Evolutionary conservation across 2,329 filamentous ascomycete genomes (phyloP), one percentile per base, ranked within the genome.

Genomic region (Triangularia setosa): DNA sequence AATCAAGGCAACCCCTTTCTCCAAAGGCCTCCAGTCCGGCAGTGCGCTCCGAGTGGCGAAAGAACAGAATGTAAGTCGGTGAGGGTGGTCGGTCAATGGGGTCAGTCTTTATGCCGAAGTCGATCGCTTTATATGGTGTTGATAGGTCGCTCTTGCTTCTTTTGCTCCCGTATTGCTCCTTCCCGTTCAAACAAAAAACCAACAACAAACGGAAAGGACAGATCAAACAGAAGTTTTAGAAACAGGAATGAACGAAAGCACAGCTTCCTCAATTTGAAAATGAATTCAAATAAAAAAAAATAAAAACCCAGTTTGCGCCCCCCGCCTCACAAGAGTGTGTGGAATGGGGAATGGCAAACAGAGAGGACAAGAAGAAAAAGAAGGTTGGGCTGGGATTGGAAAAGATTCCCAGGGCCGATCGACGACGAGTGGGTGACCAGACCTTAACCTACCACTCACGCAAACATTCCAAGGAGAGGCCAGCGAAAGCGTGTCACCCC

Each of bases 211-310:
- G 52, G 52, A 48, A 16, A 35, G n/a, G 25, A 57, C 25, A n/a
- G 23, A 48, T 48, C 66, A 68, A 60, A 60, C 25, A 12, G 28
- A 65, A 65, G n/a, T n/a, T n/a, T n/a, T n/a, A n/a, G 53, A 67
- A 64, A 63, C 6, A 56, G 16, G 24, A 56, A 56, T 30, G 27
- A 68, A 64, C 11, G 35, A 40, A 71, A 69, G 69, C 67, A 65
- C 69, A 67, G 68, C 69, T 69, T 69, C 66, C 61, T 56, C 18
- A 58, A 23, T 57, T 60, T 52, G 23, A 48, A 48, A 48, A 48
- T n/a, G 18, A 55, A 23, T 58, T 30, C 21, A 8, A 48, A 12
- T 11, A 33, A 48, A 33, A 61, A n/a, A 54, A 12, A 40, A 44
- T 54, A 35, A 48, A 54, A 48, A 40, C 3, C 33, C 12, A n/a